phyloP scores from a whole-genome alignment of 768 basidiomycete genomes.

The Lentinula sp. region DNA sequence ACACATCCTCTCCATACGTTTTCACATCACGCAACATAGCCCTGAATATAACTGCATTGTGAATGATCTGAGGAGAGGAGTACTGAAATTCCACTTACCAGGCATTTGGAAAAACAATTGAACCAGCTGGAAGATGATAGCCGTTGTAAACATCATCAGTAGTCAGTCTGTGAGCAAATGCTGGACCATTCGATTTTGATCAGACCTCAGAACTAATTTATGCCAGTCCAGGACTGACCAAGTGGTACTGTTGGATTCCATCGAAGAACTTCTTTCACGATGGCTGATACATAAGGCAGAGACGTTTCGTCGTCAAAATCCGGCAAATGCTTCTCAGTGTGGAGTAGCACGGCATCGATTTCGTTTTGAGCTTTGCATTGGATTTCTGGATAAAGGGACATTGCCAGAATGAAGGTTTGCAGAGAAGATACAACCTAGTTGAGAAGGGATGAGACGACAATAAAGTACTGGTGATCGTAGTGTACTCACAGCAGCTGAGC shows the following conservation, averaged over 20 bases:
- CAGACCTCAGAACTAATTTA: not conserved
- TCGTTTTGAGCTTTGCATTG: conserved; percentile 20
- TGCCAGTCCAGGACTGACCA: conserved; percentile 6
- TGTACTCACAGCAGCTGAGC: conserved; percentile 5
- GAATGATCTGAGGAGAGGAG: not conserved
- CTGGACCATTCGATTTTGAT: not conserved
- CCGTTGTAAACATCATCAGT: conserved; percentile 20
- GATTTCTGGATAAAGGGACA: conserved; percentile 18
- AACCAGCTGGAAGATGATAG: conserved; percentile 19
- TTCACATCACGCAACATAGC: conserved; percentile 31
- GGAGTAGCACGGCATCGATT: conserved; percentile 13
- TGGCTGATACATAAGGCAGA: conserved; percentile 19
- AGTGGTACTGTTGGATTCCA: conserved; percentile 20
- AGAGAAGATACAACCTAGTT: conserved; percentile 2
- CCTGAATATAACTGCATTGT: conserved; percentile 14
- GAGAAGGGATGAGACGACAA: not conserved
- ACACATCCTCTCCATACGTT: conserved; percentile 23
- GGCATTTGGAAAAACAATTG: conserved; percentile 17
- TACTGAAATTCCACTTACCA: conserved; percentile 10
- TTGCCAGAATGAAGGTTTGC: conserved; percentile 9
- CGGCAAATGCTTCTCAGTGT: conserved; percentile 11
- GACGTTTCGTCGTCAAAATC: conserved; percentile 11
- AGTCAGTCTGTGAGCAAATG: conserved; percentile 15
- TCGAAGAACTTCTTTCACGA: conserved; percentile 19
- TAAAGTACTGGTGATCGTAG: not conserved